Base-by-base conservation (phyloP, 2,329 filamentous ascomycete species). In the Dactylellina sp. region DNA sequence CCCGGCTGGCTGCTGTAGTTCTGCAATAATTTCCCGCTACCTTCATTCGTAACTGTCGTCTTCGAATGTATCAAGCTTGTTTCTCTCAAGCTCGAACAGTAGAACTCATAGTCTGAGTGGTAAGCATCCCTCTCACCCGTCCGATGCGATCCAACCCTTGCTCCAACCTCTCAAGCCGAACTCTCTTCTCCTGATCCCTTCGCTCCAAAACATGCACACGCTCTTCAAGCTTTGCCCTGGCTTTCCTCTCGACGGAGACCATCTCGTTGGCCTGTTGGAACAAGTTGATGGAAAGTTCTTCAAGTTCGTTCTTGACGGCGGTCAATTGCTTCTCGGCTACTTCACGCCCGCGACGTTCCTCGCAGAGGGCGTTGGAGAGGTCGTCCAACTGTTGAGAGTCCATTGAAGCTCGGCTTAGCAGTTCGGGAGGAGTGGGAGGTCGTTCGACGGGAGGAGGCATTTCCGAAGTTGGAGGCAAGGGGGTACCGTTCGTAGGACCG, bases 201-300 rank as follows among this genome's bases (percentile, higher is more conserved):
- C 84, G 82, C 82, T 93, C 91, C 20, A 95, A 81, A 78, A 88
- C 84, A 70, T 84, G 85, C 6, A 95, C 85, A 40, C 90, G 83
- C 80, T 90, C 88, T 82, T 93, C 90, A 22, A 95, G 84, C 78
- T 85, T 86, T 4, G 89, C 90, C 70, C 90, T 83, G 35, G 89
- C 89, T 65, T 87, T 85, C 46, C 91, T 84, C 83, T 95, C 91
- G 16, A 86, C 84, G 1, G 91, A 91, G 18, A 95, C 91, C 91
- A 95, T 95, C 82, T 93, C 88, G 80, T 95, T 95, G 57, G 91
- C 91, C 82, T 93, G 89, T 82, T 91, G 88, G 80, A 95, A 95
- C 61, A 95, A 82, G 56, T 86, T 86, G 18, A 87, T 89, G 78
- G 87, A 91, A 76, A 95, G 83, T 81, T 95, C 91, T 81, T 94